Evolutionary conservation across 2,329 filamentous ascomycete genomes (phyloP), one percentile per base, ranked within the genome.

Genomic region (Alternaria ethzedia): DNA sequence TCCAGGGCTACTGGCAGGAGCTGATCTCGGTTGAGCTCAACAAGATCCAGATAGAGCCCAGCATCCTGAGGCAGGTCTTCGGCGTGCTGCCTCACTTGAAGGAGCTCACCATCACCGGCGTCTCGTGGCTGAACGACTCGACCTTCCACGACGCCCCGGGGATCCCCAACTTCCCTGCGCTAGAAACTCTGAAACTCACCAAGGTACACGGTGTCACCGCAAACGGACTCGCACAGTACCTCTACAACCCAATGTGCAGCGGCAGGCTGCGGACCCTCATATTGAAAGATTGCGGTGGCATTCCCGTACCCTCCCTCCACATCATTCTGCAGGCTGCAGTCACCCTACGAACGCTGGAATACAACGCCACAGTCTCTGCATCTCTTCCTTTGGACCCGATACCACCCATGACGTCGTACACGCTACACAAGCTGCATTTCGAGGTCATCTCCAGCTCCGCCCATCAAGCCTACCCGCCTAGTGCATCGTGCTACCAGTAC

Each of bases 401-500:
- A 3, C 90, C 89, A 1, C 88, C 89, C 0, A 82, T 97, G 55
- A 80, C 86, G 7, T 96, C 93, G 3, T 83, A 82, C 57, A 90
- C 89, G 15, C 86, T 98, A 20, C 83, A 85, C 69, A 90, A 88
- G 3, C 83, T 98, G 13, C 90, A 95, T 71, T 97, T 90, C 76
- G 95, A 97, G 80, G 92, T 98, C 76, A 90, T 88, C 11, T 86
- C 88, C 4, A 83, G 83, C 10, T 81, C 87, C 5, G 82, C 87
- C 0, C 87, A 88, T 21, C 85, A 89, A 11, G 78, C 86, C 54
- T 83, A 85, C 54, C 80, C 83, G 0, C 83, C 86, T 1, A 81
- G 84, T 7, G 81, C 83, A 23, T 86, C 85, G 17, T 96, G 97
- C 82, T 97, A 97, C 80, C 87, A 88, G 64, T 97, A 97, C 79